Evolutionary conservation across 306 rosid genomes (phyloP).

Genomic region (Quercus mongolica): DNA sequence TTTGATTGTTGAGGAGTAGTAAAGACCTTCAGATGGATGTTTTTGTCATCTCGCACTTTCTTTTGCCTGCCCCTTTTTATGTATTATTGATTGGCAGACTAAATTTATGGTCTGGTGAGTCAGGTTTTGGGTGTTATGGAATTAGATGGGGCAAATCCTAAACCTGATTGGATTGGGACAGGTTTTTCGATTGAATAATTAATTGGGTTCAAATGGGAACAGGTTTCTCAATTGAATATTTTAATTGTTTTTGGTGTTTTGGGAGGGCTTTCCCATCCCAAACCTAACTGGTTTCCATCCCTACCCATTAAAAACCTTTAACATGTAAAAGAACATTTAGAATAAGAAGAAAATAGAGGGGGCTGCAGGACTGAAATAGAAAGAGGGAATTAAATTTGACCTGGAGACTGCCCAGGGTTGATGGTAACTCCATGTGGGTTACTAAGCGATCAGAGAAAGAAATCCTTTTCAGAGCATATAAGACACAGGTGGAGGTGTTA

Average conservation of each 20-base stretch:
- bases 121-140: neutral
- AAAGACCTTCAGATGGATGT: neutral
- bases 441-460: slow-evolving; percentile 69
- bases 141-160: neutral
- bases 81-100: neutral
- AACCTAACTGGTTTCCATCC: neutral
- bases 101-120: neutral
- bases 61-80: neutral
- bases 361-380: neutral
- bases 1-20: neutral
- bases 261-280: neutral
- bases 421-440: slow-evolving; percentile 81
- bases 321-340: neutral
- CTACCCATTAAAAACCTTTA: neutral
- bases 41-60: neutral
- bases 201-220: neutral
- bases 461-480: slow-evolving; percentile 76
- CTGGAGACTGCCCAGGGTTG: slow-evolving; percentile 38
- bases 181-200: too few relatives aligned
- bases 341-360: slow-evolving; percentile 1
- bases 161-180: neutral
- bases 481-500: slow-evolving; percentile 63
- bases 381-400: slow-evolving; percentile 31
- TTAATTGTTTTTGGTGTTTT: neutral
- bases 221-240: neutral